Evolutionary conservation across 805 yeast genomes (phyloP).

Genomic region (Sungouiozyma intestinalis): DNA sequence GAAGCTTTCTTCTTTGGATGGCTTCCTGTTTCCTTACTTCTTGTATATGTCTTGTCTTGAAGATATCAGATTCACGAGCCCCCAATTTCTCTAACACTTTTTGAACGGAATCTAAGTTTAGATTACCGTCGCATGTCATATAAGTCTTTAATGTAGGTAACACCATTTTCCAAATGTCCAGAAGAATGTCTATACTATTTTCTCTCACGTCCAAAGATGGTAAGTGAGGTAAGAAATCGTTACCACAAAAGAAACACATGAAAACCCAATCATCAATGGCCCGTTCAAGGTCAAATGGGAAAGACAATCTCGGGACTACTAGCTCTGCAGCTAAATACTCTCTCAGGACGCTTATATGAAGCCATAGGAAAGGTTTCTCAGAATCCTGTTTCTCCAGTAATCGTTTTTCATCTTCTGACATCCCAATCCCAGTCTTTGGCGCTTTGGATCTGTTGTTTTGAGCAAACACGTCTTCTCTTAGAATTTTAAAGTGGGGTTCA

Average conservation of each 20-base stretch:
- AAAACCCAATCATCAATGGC: conserved; percentile 99
- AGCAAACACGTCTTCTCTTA: conserved; percentile 95
- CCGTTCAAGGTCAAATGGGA: conserved; percentile 79
- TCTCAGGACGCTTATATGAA: conserved; percentile 76
- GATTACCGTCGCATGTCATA: conserved; percentile 81
- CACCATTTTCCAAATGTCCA: conserved; percentile 71
- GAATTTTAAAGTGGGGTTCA: conserved; percentile 89
- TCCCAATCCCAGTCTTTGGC: conserved; percentile 24
- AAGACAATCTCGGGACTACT: conserved; percentile 54
- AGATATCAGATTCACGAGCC: conserved; percentile 65
- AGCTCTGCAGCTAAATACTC: conserved; percentile 84
- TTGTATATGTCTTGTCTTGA: conserved; percentile 54
- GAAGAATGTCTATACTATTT: conserved; percentile 75
- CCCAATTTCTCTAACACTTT: conserved; percentile 55
- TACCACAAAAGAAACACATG: conserved; percentile 97
- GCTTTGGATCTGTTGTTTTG: conserved; percentile 33
- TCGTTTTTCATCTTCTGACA: conserved; percentile 49
- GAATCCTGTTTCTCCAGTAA: conserved; percentile 28
- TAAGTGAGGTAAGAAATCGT: conserved; percentile 93
- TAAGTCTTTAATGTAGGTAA: conserved; percentile 62
- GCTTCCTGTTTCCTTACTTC: conserved; percentile 63
- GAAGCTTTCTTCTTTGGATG: conserved; percentile 40
- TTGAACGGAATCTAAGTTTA: conserved; percentile 71
- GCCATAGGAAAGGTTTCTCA: conserved; percentile 85
- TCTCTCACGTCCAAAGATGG: conserved; percentile 94